Conservation (phyloP, 768 basidiomycete species). For the Sistotremastrum suecicum region DNA sequence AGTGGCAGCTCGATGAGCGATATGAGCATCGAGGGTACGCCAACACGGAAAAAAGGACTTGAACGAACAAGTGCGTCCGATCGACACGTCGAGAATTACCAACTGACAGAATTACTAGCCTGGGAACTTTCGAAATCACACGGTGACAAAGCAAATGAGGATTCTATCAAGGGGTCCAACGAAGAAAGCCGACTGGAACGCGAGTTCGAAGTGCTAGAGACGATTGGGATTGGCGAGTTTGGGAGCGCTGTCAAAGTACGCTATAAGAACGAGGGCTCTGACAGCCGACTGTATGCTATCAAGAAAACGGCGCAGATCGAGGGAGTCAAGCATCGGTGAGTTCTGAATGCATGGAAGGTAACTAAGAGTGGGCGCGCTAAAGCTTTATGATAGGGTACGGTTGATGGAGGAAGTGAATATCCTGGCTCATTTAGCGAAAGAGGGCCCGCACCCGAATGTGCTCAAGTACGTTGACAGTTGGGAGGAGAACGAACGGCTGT, state of each 20-base stretch:
- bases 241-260: slow-evolving; percentile 82
- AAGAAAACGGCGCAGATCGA: slow-evolving; percentile 92
- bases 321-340: slow-evolving; percentile 80
- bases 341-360: slow-evolving; percentile 1
- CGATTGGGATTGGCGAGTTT: slow-evolving; percentile 85
- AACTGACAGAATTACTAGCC: background rate
- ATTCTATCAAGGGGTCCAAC: slow-evolving; percentile 23
- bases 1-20: slow-evolving; percentile 13
- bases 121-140: background rate
- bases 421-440: slow-evolving; percentile 53
- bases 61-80: no score
- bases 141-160: slow-evolving; percentile 9
- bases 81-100: slow-evolving; percentile 22
- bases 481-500: slow-evolving; percentile 83
- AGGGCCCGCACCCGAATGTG: slow-evolving; percentile 59
- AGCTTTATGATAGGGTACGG: slow-evolving; percentile 38
- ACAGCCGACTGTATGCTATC: slow-evolving; percentile 53
- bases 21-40: slow-evolving; percentile 31
- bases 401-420: slow-evolving; percentile 92
- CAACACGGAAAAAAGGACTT: slow-evolving; percentile 37
- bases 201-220: slow-evolving; percentile 67
- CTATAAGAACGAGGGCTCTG: slow-evolving; percentile 30
- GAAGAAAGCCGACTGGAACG: slow-evolving; percentile 59
- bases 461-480: slow-evolving; percentile 86
- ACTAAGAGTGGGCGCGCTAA: background rate